These are phyloP conservation scores for Yamadazyma buinensis DNA, from an alignment of 1,139 yeast species.

Conservation along the genomic window DNA sequence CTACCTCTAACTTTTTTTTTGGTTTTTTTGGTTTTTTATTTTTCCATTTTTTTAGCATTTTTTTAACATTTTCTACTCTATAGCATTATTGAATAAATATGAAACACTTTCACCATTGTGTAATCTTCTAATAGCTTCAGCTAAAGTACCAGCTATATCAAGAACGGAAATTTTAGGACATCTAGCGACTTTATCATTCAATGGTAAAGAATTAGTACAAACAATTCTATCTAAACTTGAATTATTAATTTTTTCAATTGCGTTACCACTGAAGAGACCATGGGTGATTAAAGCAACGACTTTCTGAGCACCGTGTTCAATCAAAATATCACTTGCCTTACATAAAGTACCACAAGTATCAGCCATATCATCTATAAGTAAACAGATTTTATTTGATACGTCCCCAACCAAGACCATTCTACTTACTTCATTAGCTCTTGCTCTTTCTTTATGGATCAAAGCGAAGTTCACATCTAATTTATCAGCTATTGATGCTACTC, in stretches of 20 bases:
- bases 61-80: too few relatives aligned
- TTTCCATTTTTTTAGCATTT: too few relatives aligned
- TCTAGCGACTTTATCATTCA: constrained; percentile 64
- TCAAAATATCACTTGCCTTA: constrained; percentile 88
- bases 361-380: constrained; percentile 97
- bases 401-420: constrained; percentile 97
- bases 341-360: constrained; percentile 97
- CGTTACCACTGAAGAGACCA: constrained; percentile 87
- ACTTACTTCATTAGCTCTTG: constrained; percentile 89
- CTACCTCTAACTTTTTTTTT: too few relatives aligned
- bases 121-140: constrained; percentile 94
- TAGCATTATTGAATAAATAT: constrained; percentile 72
- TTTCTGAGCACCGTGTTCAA: constrained; percentile 74
- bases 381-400: constrained; percentile 80
- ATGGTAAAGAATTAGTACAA: constrained; percentile 93
- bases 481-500: constrained; percentile 96
- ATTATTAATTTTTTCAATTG: constrained; percentile 76
- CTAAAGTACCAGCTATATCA: constrained; percentile 85
- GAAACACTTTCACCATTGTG: constrained; percentile 97
- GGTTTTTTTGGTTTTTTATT: too few relatives aligned
- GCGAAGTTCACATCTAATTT: constrained; percentile 91
- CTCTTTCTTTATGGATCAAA: constrained; percentile 93
- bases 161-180: constrained; percentile 79
- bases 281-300: constrained; percentile 97
- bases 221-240: constrained; percentile 77